These are phyloP conservation scores for Tubosaeta sp. DNA, from an alignment of 768 basidiomycete genomes.

Conservation along the genomic window DNA sequence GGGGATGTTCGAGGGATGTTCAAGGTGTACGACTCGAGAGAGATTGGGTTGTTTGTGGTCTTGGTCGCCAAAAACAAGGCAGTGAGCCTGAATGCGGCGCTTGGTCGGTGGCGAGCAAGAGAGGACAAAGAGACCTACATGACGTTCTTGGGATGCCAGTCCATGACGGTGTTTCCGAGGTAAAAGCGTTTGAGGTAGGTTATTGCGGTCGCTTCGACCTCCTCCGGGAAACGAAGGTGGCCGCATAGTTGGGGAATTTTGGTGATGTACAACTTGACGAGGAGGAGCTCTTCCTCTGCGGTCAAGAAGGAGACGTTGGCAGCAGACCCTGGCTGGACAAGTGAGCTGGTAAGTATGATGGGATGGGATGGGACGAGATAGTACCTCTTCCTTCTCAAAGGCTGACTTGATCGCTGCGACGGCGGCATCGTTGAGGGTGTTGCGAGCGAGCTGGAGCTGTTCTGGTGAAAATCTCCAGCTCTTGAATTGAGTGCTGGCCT, in stretches of 20 bases:
- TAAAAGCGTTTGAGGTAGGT: slow-evolving; percentile 96
- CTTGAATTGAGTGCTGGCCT: slow-evolving; percentile 74
- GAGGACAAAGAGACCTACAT: slow-evolving; percentile 58
- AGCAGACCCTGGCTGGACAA: slow-evolving; percentile 68
- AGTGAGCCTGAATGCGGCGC: slow-evolving; percentile 64
- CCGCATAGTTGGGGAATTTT: slow-evolving; percentile 85
- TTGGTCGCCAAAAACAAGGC: slow-evolving; percentile 94
- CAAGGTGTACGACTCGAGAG: slow-evolving; percentile 77
- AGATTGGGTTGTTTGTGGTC: slow-evolving; percentile 92
- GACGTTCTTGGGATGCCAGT: slow-evolving; percentile 98
- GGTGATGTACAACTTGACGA: slow-evolving; percentile 85
- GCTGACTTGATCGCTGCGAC: slow-evolving; percentile 73
- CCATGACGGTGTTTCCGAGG: slow-evolving; percentile 97
- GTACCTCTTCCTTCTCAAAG: slow-evolving; percentile 77
- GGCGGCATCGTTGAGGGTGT: slow-evolving; percentile 67
- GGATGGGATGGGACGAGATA: slow-evolving; percentile 9
- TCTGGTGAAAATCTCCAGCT: slow-evolving; percentile 87
- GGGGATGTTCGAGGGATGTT: slow-evolving; percentile 79
- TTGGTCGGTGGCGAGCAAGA: neutral
- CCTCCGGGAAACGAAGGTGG: slow-evolving; percentile 83
- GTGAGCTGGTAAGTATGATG: neutral
- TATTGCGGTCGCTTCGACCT: slow-evolving; percentile 89
- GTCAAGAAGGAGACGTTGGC: slow-evolving; percentile 57
- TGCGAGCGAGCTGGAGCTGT: slow-evolving; percentile 55
- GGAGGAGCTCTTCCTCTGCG: slow-evolving; percentile 82